Evolutionary conservation across 2,329 filamentous ascomycete genomes (phyloP).

Genomic region (Claviceps humidiphila): DNA sequence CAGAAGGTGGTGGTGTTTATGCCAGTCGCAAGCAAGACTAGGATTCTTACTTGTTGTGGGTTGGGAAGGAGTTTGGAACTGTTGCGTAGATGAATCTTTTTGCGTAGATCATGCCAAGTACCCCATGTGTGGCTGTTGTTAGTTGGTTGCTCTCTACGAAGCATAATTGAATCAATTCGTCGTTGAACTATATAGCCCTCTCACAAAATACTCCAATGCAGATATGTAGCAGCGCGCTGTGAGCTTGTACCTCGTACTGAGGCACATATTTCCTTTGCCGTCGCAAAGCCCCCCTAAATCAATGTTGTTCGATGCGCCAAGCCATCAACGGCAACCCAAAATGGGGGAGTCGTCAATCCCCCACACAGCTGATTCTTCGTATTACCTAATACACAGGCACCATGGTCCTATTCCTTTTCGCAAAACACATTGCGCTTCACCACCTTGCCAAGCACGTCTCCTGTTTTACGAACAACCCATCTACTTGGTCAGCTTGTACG

Average conservation of each 20-base stretch:
- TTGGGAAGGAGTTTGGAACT: slow-evolving; percentile 17
- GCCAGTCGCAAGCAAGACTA: slow-evolving; percentile 25
- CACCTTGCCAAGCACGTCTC: too few relatives aligned
- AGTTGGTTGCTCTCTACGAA: too few relatives aligned
- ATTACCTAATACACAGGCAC: neutral
- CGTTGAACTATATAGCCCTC: too few relatives aligned
- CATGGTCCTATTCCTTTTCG: neutral
- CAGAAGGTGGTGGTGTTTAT: slow-evolving; percentile 14
- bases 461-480: too few relatives aligned
- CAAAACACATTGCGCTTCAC: neutral
- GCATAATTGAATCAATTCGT: too few relatives aligned
- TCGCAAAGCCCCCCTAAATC: neutral
- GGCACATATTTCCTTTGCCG: neutral
- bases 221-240: too few relatives aligned
- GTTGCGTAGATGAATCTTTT: slow-evolving; percentile 5
- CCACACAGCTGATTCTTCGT: too few relatives aligned
- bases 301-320: too few relatives aligned
- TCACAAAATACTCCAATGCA: too few relatives aligned
- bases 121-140: too few relatives aligned
- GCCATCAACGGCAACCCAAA: neutral
- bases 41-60: slow-evolving; percentile 11
- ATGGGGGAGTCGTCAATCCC: neutral
- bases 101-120: neutral
- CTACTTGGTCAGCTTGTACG: slow-evolving; percentile 31
- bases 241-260: too few relatives aligned